These are phyloP conservation scores for Colletotrichum shisoi DNA, from an alignment of 2,329 filamentous ascomycete species.

Conservation along the genomic window DNA sequence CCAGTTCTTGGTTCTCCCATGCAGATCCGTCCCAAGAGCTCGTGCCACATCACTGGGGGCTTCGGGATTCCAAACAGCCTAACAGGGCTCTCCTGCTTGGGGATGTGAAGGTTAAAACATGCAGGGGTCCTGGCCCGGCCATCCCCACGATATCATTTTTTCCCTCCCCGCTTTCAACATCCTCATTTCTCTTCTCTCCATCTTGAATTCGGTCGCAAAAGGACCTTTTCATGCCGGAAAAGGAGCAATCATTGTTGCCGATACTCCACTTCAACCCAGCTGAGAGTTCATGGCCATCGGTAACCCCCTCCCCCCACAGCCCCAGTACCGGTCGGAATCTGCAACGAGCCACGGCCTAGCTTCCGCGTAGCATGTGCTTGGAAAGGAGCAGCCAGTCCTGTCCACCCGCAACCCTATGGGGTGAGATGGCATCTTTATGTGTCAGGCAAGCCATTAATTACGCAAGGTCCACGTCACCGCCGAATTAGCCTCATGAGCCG, in stretches of 20 bases:
- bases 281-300: neutral
- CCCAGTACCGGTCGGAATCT: neutral
- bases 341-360: neutral
- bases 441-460: neutral
- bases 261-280: neutral
- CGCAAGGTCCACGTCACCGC: neutral
- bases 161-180: slow-evolving; percentile 19
- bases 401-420: neutral
- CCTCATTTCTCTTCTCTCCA: neutral
- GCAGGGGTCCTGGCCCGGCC: slow-evolving; percentile 27
- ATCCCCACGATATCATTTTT: slow-evolving; percentile 31
- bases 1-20: slow-evolving; percentile 33
- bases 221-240: neutral
- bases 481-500: neutral
- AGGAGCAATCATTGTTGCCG: neutral
- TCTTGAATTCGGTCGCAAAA: neutral
- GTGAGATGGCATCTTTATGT: neutral
- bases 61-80: neutral
- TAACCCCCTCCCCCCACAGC: neutral
- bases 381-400: neutral
- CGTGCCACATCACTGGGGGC: slow-evolving; percentile 32
- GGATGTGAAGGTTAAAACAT: slow-evolving; percentile 14
- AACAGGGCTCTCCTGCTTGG: slow-evolving; percentile 22
- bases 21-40: slow-evolving; percentile 35
- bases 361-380: neutral